A percentile compares a stretch with the other conserved stretches of the same genome.
These are phyloP conservation scores for Linderina pennispora DNA, from an alignment of 192 early-diverging fungal species.

Conservation along the genomic window DNA sequence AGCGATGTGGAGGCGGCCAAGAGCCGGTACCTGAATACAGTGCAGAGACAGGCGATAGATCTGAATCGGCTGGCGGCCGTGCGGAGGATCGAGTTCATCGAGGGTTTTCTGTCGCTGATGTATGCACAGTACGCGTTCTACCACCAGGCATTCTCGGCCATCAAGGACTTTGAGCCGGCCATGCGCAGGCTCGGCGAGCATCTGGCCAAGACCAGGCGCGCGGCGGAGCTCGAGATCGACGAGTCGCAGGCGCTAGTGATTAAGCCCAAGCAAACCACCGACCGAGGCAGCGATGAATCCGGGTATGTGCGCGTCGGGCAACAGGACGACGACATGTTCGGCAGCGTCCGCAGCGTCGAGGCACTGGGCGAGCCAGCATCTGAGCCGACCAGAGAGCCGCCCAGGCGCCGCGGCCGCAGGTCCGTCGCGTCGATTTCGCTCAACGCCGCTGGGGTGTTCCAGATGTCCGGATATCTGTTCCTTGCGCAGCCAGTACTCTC, in stretches of 20 bases:
- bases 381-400: neutral
- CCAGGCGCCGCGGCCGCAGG: slow-evolving; percentile 5
- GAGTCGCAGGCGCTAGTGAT: slow-evolving; percentile 15
- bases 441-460: slow-evolving; percentile 36
- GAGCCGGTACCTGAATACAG: slow-evolving; percentile 56
- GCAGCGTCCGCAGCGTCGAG: slow-evolving; percentile 5
- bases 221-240: slow-evolving; percentile 7
- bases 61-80: slow-evolving; percentile 68
- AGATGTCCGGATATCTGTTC: slow-evolving; percentile 74
- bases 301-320: slow-evolving; percentile 39
- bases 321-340: slow-evolving; percentile 15
- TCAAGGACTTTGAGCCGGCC: slow-evolving; percentile 74
- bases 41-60: slow-evolving; percentile 58
- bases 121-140: slow-evolving; percentile 78
- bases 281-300: neutral
- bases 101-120: slow-evolving; percentile 56
- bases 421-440: slow-evolving; percentile 40
- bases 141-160: slow-evolving; percentile 74
- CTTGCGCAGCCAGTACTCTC: slow-evolving; percentile 66
- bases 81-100: slow-evolving; percentile 64
- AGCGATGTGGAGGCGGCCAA: slow-evolving; percentile 55
- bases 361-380: slow-evolving; percentile 16
- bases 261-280: neutral
- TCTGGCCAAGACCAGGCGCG: slow-evolving; percentile 10
- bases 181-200: slow-evolving; percentile 62